Conservation (phyloP, 2,329 filamentous ascomycete genomes). For the Penicillium sp. region DNA sequence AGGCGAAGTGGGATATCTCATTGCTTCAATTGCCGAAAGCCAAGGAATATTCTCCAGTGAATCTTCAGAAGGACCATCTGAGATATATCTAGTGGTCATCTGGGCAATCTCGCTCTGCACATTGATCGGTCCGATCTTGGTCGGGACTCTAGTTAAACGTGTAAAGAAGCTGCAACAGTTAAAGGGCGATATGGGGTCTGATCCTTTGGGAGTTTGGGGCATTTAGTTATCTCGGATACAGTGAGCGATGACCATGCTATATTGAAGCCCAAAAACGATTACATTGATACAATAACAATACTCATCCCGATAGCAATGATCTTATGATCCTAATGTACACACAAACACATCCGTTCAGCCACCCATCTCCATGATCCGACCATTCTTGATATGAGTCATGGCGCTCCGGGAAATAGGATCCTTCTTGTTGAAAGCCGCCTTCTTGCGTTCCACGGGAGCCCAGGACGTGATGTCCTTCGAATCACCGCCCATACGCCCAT, state of each 20-base stretch:
- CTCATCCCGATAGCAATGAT: neutral
- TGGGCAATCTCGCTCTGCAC: conserved; percentile 61
- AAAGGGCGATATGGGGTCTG: conserved; percentile 23
- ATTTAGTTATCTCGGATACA: conserved; percentile 24
- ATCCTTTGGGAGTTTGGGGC: conserved; percentile 49
- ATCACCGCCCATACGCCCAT: conserved; percentile 39
- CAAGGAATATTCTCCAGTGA: conserved; percentile 46
- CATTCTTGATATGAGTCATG: conserved; percentile 41
- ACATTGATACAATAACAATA: neutral
- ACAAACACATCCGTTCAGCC: neutral
- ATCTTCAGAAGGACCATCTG: conserved; percentile 32
- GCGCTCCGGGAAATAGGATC: conserved; percentile 39
- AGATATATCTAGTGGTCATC: conserved; percentile 55
- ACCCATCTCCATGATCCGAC: conserved; percentile 30
- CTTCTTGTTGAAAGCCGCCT: conserved; percentile 32
- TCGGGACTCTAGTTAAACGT: conserved; percentile 51
- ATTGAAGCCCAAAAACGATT: neutral
- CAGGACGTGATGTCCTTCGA: conserved; percentile 39
- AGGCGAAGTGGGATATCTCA: conserved; percentile 79
- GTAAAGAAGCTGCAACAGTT: conserved; percentile 44
- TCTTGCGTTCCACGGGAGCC: conserved; percentile 37
- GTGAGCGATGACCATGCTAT: neutral
- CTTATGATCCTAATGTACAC: neutral
- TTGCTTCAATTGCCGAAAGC: conserved; percentile 65
- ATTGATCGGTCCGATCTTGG: conserved; percentile 54